phyloP scores from a whole-genome alignment of 768 basidiomycete species.

The Boletus reticulatus region DNA sequence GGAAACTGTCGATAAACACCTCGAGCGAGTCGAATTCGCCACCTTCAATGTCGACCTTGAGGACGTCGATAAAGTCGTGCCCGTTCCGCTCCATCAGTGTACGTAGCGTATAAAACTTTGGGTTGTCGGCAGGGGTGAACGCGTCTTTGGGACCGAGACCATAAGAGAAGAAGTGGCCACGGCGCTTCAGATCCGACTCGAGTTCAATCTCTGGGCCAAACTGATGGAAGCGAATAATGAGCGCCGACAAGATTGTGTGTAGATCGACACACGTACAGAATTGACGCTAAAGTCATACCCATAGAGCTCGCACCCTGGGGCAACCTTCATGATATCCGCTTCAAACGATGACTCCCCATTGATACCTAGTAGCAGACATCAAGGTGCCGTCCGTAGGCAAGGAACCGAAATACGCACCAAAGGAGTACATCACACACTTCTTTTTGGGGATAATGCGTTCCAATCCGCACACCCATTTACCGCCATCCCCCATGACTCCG shows the following conservation, averaged over 20 bases:
- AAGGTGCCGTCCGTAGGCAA: background rate
- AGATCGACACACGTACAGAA: background rate
- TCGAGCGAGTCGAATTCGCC: slow-evolving; percentile 63
- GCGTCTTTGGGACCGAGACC: slow-evolving; percentile 46
- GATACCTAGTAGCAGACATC: no score
- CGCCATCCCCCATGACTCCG: slow-evolving; percentile 52
- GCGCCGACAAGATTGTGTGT: background rate
- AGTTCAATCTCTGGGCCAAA: slow-evolving; percentile 38
- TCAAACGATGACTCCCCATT: slow-evolving; percentile 45
- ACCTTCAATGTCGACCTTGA: slow-evolving; percentile 64
- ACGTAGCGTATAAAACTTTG: slow-evolving; percentile 35
- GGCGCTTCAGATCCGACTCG: slow-evolving; percentile 24
- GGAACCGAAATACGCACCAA: slow-evolving; percentile 33
- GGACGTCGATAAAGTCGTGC: slow-evolving; percentile 56
- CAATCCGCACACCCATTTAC: slow-evolving; percentile 49
- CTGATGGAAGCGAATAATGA: background rate
- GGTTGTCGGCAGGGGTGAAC: no score
- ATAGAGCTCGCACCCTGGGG: slow-evolving; percentile 36
- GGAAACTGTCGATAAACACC: slow-evolving; percentile 44
- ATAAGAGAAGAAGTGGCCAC: slow-evolving; percentile 43
- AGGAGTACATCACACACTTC: slow-evolving; percentile 49
- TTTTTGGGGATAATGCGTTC: slow-evolving; percentile 44
- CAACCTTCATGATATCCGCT: no score
- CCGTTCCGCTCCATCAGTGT: slow-evolving; percentile 58
- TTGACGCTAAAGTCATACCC: slow-evolving; percentile 42